Evolutionary conservation across 768 basidiomycete genomes (phyloP), one percentile per base, ranked within the genome.

Genomic region (Termitomyces sp.): DNA sequence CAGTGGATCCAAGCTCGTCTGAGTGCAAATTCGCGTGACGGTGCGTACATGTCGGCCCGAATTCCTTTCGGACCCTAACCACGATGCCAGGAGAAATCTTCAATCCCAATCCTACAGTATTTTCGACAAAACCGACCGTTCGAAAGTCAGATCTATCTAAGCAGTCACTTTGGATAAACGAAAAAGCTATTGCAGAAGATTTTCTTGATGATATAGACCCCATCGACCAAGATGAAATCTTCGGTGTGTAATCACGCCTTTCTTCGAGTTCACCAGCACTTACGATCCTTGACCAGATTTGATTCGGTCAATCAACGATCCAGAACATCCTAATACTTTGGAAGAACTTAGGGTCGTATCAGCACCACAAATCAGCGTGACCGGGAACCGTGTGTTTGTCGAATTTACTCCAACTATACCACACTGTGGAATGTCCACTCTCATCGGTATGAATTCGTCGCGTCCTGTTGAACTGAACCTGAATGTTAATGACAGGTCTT

Each of bases 351-450:
- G 91, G 24, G 97, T 99, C 39, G 95, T 99, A 44, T 96, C 93
- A 49, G 84, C 87, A 6, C 86, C 92, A 11, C 95, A 98, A 67
- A 87, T 98, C 58, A 74, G 62, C 47, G 77, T 74, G 60, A 72
- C 66, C 36, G 68, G 73, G n/a, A 89, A 94, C 62, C 80, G 81
- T 54, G 78, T 99, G 54, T 77, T 82, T 37, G 88, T 99, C 62
- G 94, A 96, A 68, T 95, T 98, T 68, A 98, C 97, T 6, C 96
- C 97, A 4, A 98, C 97, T 0, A 93, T 97, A 16, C 96, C 97
- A 11, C 95, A 98, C 68, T 98, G 96, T 63, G 94, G 94, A 51
- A 94, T 95, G 93, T 95, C 94, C 11, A 98, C 95, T 2, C 76
- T 98, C 54, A 98, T 99, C 58, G 96, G 95, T 91, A 64, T 58